A percentile compares a stretch with the other conserved stretches of the same genome.
phyloP scores from a whole-genome alignment of 257 asterid genomes.

The Penstemon newberryi region DNA sequence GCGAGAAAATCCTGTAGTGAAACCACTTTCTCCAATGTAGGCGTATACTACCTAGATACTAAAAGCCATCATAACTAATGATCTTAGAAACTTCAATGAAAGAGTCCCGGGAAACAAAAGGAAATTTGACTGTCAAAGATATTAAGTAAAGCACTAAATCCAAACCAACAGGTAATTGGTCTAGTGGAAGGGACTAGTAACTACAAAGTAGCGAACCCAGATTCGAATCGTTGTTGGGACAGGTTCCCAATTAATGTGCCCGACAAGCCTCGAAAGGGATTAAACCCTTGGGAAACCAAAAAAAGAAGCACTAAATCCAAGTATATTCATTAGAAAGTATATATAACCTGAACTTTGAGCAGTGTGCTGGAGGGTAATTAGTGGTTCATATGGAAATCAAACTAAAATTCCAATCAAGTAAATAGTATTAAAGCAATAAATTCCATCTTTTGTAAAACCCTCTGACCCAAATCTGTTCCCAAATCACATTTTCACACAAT shows the following conservation, averaged over 20 bases:
- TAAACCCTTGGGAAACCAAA: too few relatives aligned
- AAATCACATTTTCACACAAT: slow-evolving; percentile 11
- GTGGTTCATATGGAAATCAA: slow-evolving; percentile 18
- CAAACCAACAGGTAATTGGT: neutral
- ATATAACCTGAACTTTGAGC: slow-evolving; percentile 13
- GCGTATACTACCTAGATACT: neutral
- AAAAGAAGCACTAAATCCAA: too few relatives aligned
- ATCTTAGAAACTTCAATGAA: slow-evolving; percentile 17
- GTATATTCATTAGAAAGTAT: neutral
- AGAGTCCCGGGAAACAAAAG: slow-evolving; percentile 15
- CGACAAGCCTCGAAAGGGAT: too few relatives aligned
- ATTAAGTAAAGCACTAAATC: slow-evolving; percentile 6
- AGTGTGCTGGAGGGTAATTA: slow-evolving; percentile 13
- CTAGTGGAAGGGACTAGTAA: too few relatives aligned
- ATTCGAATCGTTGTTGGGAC: too few relatives aligned
- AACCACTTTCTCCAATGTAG: neutral
- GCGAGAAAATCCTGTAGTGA: slow-evolving; percentile 2
- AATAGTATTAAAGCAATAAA: slow-evolving; percentile 20
- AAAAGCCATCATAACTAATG: slow-evolving; percentile 6
- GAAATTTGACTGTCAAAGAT: slow-evolving; percentile 7
- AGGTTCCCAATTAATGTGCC: too few relatives aligned
- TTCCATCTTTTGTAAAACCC: neutral
- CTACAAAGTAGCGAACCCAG: too few relatives aligned
- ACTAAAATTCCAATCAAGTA: slow-evolving; percentile 22
- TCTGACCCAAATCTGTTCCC: neutral